Evolutionary conservation across 108 stramenopile genomes (phyloP).

Genomic region (Skeletonema tropicum): DNA sequence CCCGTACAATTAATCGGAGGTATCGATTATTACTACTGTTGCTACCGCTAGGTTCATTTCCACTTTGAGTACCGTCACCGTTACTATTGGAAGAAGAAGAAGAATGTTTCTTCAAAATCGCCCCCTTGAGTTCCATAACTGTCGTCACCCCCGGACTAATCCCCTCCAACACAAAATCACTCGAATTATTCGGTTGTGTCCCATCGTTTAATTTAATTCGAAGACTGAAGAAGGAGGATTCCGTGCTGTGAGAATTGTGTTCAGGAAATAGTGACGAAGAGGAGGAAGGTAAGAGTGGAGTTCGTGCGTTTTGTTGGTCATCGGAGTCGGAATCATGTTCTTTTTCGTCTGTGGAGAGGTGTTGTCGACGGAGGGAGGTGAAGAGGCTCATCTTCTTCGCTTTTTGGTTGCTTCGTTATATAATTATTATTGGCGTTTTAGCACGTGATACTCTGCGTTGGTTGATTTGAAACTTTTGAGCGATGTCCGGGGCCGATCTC

Average conservation of each 20-base stretch:
- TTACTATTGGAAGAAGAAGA: not conserved
- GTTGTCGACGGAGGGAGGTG: not conserved
- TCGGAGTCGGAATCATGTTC: not conserved
- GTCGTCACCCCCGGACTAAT: not conserved
- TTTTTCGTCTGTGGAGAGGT: not conserved
- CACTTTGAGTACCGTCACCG: not conserved
- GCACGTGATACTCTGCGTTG: too few relatives aligned
- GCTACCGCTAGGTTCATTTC: slow-evolving; percentile 1
- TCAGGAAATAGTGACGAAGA: not conserved
- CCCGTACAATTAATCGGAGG: slow-evolving; percentile 75
- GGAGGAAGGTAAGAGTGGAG: not conserved
- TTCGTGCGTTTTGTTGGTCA: not conserved
- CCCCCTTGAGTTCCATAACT: slow-evolving; percentile 17
- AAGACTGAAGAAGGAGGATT: slow-evolving; percentile 2
- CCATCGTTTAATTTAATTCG: slow-evolving; percentile 38
- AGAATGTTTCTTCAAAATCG: slow-evolving; percentile 19
- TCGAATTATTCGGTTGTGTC: not conserved
- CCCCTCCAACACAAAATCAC: slow-evolving; percentile 11
- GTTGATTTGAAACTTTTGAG: too few relatives aligned
- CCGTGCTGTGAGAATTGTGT: not conserved
- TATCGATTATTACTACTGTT: slow-evolving; percentile 30
- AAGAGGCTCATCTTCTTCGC: not conserved
- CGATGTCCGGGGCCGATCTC: too few relatives aligned
- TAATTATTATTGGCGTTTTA: too few relatives aligned
- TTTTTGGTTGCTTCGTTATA: too few relatives aligned